These are phyloP conservation scores for Porcisia deanei DNA, from an alignment of 208 protist genomes.

Conservation along the genomic window DNA sequence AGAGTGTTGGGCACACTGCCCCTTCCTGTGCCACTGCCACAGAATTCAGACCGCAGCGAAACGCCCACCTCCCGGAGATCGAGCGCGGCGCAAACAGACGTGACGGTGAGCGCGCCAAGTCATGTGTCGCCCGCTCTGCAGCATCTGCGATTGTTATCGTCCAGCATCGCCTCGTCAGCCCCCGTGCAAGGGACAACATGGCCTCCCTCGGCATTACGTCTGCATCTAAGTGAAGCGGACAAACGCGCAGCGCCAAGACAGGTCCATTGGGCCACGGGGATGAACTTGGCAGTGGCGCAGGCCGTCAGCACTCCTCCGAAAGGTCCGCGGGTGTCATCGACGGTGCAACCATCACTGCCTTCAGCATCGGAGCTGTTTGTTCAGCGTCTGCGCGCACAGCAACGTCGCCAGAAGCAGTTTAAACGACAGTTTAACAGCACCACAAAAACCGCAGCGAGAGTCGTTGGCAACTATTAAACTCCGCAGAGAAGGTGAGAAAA, in stretches of 20 bases:
- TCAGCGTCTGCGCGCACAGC: conserved; percentile 20
- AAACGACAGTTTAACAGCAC: conserved; percentile 7
- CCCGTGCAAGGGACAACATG: neutral
- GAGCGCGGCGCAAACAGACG: neutral
- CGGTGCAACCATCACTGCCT: neutral
- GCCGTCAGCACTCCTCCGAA: neutral
- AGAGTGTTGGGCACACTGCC: neutral
- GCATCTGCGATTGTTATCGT: neutral
- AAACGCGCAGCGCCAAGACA: neutral
- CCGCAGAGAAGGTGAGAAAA: neutral
- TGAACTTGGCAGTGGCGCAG: neutral
- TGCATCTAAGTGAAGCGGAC: neutral
- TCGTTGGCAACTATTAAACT: neutral
- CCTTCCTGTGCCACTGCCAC: neutral
- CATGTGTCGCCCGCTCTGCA: neutral
- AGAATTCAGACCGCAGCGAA: neutral
- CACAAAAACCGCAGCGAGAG: neutral
- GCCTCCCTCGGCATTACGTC: neutral
- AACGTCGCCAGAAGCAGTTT: conserved; percentile 23
- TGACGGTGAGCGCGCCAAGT: neutral
- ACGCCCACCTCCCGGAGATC: neutral
- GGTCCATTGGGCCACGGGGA: neutral
- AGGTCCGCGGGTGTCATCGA: neutral
- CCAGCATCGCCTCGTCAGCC: neutral
- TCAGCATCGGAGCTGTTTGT: conserved; percentile 4